Base-by-base conservation (phyloP, 2,329 filamentous ascomycete species). In the Cytospora piceae region DNA sequence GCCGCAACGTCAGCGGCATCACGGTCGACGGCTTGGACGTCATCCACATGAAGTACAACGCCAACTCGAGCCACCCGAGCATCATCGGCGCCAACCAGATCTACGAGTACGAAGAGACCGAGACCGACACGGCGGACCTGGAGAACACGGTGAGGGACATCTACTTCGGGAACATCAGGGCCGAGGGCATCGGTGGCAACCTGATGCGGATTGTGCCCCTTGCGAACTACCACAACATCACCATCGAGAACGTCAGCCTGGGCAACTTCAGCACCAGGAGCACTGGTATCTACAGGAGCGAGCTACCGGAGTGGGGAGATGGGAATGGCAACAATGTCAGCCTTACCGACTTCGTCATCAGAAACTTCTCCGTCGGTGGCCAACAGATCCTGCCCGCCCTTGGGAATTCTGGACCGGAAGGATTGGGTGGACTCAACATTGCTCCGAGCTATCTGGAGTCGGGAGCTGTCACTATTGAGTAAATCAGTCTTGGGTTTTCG, bases 31-130 rank as follows among this genome's bases (percentile, higher is more conserved):
- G 51, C 0, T 70, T 76, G 20, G 63, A 73, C 20, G 68, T 75
- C 20, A 72, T 75, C 22, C 74, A 75, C 61, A 71, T 70, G 61
- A 68, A 68, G 60, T 72, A 72, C 46, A 70, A 64, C 51, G 69
- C 66, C 51, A 66, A 60, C 58, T 56, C n/a, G 55, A 70, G 42
- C 65, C 71, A 62, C 67, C 70, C 58, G 58, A 64, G 67, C 59
- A 71, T 73, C 53, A 69, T 73, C 20, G 72, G 71, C 4, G 66
- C 70, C 11, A 70, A 70, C 24, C 70, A 70, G 52, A 64, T 70
- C 31, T 71, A 71, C 61, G 60, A 51, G 6, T 52, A 61, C 15
- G n/a, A 57, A 4, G 68, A 75, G 69, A 46, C 32, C 3, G 46
- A 66, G 27, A 64, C 61, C n/a, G 51, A 60, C 60, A 70, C 67